These are phyloP conservation scores for Starmerella stellata DNA, from an alignment of 805 yeast species.

Conservation along the genomic window DNA sequence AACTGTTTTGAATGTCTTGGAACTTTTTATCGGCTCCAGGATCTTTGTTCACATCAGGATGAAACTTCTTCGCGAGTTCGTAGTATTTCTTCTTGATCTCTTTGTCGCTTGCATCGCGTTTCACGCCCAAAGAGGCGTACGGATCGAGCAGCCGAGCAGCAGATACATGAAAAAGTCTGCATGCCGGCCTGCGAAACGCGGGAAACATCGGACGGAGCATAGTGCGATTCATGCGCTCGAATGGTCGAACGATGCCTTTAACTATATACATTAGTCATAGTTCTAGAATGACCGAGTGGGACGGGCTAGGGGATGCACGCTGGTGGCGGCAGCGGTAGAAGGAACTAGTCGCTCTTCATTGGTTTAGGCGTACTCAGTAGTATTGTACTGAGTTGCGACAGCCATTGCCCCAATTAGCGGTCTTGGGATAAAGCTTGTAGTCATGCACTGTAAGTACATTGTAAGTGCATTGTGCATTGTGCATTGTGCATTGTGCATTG, in stretches of 20 bases:
- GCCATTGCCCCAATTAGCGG: no score
- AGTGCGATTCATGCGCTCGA: not conserved
- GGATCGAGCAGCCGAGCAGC: constrained; percentile 40
- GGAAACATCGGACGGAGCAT: not conserved
- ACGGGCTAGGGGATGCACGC: not conserved
- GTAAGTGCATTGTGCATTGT: no score
- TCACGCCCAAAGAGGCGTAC: constrained; percentile 65
- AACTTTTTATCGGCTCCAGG: constrained; percentile 72
- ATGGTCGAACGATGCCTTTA: not conserved
- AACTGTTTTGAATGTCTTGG: constrained; percentile 85
- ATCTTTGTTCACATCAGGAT: constrained; percentile 93
- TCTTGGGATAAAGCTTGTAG: no score
- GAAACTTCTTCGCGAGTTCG: constrained; percentile 79
- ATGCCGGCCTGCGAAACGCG: not conserved
- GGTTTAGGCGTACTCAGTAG: no score
- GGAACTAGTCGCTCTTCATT: no score
- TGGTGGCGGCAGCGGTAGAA: no score
- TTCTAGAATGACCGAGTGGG: not conserved
- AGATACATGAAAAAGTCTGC: constrained; percentile 1
- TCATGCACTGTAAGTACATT: no score
- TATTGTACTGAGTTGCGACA: no score
- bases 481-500: no score
- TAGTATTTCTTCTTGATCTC: constrained; percentile 91
- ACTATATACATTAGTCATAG: no score
- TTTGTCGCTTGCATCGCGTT: constrained; percentile 47